Evolutionary conservation across 2,329 filamentous ascomycete species (phyloP).

Genomic region (Aspergillus pseudonomiae): DNA sequence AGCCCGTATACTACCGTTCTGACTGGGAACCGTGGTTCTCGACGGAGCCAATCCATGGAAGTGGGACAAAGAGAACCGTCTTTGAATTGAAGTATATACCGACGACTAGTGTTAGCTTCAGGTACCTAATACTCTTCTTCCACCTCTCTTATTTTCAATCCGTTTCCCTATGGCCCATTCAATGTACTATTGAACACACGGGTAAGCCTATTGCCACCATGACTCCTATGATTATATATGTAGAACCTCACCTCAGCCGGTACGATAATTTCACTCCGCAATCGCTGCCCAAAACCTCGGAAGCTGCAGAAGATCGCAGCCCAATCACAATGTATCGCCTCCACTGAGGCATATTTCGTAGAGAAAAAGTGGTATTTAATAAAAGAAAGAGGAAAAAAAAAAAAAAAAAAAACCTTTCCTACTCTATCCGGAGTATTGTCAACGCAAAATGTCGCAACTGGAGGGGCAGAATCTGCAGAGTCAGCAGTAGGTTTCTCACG

Average conservation of each 20-base stretch:
- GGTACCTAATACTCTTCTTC: not conserved
- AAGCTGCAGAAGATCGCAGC: conserved; percentile 4
- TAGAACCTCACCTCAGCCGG: not conserved
- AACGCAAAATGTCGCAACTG: conserved; percentile 6
- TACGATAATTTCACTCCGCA: conserved; percentile 3
- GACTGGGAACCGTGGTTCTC: not conserved
- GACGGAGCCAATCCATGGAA: conserved; percentile 4
- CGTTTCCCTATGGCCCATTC: not conserved
- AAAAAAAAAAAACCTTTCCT: not conserved
- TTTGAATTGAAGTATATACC: not conserved
- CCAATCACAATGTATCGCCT: conserved; percentile 8
- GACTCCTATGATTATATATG: not conserved
- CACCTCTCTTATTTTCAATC: not conserved
- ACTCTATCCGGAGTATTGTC: not conserved
- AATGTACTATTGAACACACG: not conserved
- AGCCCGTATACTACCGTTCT: not conserved
- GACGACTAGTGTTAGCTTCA: conserved; percentile 4
- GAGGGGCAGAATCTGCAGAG: conserved; percentile 6
- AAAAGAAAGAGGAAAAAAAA: no score
- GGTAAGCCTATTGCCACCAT: not conserved
- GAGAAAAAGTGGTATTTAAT: not conserved
- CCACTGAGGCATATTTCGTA: conserved; percentile 6
- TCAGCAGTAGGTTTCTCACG: not conserved
- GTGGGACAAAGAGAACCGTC: not conserved
- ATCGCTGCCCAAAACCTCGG: conserved; percentile 9